phyloP scores from a whole-genome alignment of 2,329 filamentous ascomycete genomes.

The Lachnellula cervina region DNA sequence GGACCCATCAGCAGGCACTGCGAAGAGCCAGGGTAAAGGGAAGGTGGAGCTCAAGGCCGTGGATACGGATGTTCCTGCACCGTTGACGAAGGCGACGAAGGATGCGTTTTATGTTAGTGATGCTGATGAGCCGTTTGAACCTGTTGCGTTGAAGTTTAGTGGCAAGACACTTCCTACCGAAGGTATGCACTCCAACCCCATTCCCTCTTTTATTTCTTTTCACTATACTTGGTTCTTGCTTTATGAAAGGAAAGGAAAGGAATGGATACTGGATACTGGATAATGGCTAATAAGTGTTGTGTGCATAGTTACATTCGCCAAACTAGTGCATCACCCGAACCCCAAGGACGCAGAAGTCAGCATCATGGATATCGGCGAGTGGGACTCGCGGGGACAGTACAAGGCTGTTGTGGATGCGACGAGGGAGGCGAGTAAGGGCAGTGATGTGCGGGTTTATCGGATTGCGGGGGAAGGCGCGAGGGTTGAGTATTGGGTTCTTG shows the following conservation, averaged over 20 bases:
- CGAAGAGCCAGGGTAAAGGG: conserved; percentile 27
- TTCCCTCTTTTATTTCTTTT: conserved; percentile 12
- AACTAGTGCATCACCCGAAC: conserved; percentile 56
- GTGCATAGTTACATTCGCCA: conserved; percentile 60
- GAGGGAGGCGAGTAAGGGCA: conserved; percentile 53
- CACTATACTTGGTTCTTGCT: neutral
- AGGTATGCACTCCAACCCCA: conserved; percentile 40
- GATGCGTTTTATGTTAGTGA: conserved; percentile 72
- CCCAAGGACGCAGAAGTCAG: conserved; percentile 53
- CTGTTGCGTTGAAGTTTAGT: conserved; percentile 62
- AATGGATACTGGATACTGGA: too few species aligned
- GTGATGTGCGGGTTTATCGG: conserved; percentile 70
- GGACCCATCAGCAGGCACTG: conserved; percentile 60
- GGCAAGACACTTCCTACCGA: conserved; percentile 54
- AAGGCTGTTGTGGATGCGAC: conserved; percentile 64
- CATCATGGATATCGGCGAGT: conserved; percentile 64
- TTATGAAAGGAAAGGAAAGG: too few species aligned
- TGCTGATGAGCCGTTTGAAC: conserved; percentile 79
- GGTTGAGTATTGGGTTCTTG: conserved; percentile 76
- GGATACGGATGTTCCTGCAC: conserved; percentile 55
- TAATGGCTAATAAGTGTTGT: neutral
- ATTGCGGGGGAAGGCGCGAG: conserved; percentile 59
- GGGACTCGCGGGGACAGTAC: conserved; percentile 71
- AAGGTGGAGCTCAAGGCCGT: conserved; percentile 45
- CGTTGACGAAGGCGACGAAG: conserved; percentile 47